Evolutionary conservation across 2,329 filamentous ascomycete genomes (phyloP), one percentile per base, ranked within the genome.

Genomic region (Curvularia sp.): DNA sequence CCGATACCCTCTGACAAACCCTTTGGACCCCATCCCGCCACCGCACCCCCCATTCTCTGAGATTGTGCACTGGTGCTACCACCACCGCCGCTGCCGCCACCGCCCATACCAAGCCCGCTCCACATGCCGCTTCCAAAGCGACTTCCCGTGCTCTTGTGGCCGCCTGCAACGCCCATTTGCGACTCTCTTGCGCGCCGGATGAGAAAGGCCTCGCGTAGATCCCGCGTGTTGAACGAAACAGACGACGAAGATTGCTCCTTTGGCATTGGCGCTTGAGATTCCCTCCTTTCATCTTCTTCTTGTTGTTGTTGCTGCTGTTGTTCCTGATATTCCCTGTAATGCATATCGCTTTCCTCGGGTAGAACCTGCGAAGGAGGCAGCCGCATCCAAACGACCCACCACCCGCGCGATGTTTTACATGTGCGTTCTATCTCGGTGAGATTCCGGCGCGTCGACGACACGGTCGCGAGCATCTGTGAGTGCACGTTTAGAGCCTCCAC

Each of bases 1-100:
- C 90, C 90, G 62, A 93, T 91, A 0, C 90, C 90, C 69, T 91
- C 87, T 0, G 85, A 87, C 63, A 92, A 75, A 54, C 84, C 83
- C 19, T 82, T 84, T 1, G 87, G 84, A 3, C 85, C 86, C 84
- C 43, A 82, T 68, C 81, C 85, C 79, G 55, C 82, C 69, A 46
- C 77, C 41, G 59, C 78, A 70, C 60, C 78, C 57, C 67, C 81
- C 65, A 71, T 74, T 41, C 62, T 69, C 65, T 69, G 63, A 45
- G 59, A 72, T 61, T 69, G 66, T 1, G 49, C 45, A 19, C 38
- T 19, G 2, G 39, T 41, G 8, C 43, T 27, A 13, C 6, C 10
- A 0, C n/a, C 27, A 9, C 27, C 48, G 8, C 55, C 43, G 2
- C 62, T 65, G 1, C n/a, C 27, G n/a, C 27, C 48, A 9, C 55